Evolutionary conservation across 495 filamentous ascomycete genomes (phyloP).

Genomic region (Penicillium verhagenii): DNA sequence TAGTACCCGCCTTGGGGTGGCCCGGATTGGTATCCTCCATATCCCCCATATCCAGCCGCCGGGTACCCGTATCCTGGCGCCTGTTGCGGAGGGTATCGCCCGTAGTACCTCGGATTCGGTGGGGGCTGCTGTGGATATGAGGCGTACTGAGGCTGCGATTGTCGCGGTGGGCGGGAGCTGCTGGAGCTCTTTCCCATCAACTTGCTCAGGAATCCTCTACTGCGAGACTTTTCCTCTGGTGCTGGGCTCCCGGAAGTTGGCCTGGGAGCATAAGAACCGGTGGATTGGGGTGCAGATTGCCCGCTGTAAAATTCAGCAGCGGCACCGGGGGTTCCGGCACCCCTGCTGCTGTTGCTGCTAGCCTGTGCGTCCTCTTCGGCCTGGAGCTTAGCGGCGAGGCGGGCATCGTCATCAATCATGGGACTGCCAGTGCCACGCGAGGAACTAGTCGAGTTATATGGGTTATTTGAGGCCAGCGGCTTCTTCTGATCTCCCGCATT

Average conservation of each 20-base stretch:
- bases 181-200: constrained; percentile 44
- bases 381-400: constrained; percentile 73
- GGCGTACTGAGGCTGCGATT: constrained; percentile 26
- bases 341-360: constrained; percentile 23
- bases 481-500: constrained; percentile 54
- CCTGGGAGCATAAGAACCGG: constrained; percentile 21
- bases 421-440: constrained; percentile 14
- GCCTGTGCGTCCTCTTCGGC: constrained; percentile 74
- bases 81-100: constrained; percentile 36
- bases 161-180: constrained; percentile 15
- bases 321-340: constrained; percentile 27
- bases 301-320: constrained; percentile 47
- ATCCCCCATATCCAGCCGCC: constrained; percentile 12
- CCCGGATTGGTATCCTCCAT: no score
- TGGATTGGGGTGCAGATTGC: constrained; percentile 19
- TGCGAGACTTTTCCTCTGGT: constrained; percentile 30
- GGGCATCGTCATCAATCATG: constrained; percentile 64
- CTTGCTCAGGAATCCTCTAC: constrained; percentile 49
- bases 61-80: constrained; percentile 35
- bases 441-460: constrained; percentile 41
- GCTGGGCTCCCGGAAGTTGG: constrained; percentile 22
- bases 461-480: constrained; percentile 59
- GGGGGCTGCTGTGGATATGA: constrained; percentile 25
- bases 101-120: constrained; percentile 25
- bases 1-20: constrained; percentile 47